phyloP scores from a whole-genome alignment of 805 yeast species.

The Metschnikowia orientalis region DNA sequence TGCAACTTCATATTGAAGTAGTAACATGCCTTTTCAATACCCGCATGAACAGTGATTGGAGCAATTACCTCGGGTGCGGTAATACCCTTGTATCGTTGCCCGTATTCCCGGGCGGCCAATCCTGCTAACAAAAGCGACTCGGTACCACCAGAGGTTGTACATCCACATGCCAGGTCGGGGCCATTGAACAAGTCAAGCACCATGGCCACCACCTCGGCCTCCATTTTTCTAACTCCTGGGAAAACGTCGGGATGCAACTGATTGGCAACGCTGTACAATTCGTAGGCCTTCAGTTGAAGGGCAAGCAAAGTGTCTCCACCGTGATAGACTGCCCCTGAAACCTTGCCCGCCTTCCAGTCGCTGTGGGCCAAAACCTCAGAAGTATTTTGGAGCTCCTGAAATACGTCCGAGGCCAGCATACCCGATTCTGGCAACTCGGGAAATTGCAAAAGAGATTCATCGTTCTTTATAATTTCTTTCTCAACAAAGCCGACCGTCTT shows the following conservation, averaged over 20 bases:
- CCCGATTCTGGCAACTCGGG: constrained; percentile 58
- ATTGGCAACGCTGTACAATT: constrained; percentile 78
- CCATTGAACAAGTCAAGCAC: constrained; percentile 76
- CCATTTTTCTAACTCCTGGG: constrained; percentile 96
- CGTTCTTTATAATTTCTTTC: constrained; percentile 51
- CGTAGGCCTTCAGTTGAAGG: constrained; percentile 74
- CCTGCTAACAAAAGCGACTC: constrained; percentile 87
- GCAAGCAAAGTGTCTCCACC: constrained; percentile 78
- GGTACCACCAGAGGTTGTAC: constrained; percentile 92
- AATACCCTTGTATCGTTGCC: constrained; percentile 52
- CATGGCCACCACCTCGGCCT: constrained; percentile 91
- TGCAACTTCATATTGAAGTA: constrained; percentile 84
- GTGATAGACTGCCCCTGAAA: constrained; percentile 95
- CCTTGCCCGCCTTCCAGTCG: constrained; percentile 79
- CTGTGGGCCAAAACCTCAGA: constrained; percentile 51
- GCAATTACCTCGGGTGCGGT: constrained; percentile 79
- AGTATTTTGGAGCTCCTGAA: constrained; percentile 47
- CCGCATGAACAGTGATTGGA: constrained; percentile 91
- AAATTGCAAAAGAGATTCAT: constrained; percentile 43
- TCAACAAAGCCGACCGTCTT: constrained; percentile 50
- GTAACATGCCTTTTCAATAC: constrained; percentile 86
- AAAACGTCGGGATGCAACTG: constrained; percentile 96
- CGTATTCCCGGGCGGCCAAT: constrained; percentile 81
- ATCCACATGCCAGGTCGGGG: constrained; percentile 58
- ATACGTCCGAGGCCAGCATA: constrained; percentile 42